phyloP scores from a whole-genome alignment of 371 early-diverging fungal genomes.

The Mortierella sp. region DNA sequence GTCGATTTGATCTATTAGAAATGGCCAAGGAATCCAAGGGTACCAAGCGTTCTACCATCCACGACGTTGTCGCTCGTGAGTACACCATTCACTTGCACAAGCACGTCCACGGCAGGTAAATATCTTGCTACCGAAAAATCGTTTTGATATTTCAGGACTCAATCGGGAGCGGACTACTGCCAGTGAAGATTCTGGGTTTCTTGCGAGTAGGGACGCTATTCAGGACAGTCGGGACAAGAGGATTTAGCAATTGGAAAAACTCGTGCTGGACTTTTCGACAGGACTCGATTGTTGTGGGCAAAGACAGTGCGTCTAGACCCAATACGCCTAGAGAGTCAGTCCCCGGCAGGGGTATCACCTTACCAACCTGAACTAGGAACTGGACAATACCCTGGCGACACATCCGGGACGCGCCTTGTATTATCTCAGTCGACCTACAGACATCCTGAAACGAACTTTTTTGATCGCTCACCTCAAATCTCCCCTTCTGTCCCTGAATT shows the following conservation, averaged over 20 bases:
- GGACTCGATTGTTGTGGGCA: too few relatives aligned
- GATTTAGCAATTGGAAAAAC: too few relatives aligned
- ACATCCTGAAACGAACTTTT: slow-evolving; percentile 38
- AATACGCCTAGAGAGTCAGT: too few relatives aligned
- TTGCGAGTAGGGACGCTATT: background rate
- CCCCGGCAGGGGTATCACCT: too few relatives aligned
- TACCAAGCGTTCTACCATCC: slow-evolving; percentile 73
- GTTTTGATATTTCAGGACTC: background rate
- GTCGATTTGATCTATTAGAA: slow-evolving; percentile 26
- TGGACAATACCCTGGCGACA: background rate
- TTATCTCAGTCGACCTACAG: background rate
- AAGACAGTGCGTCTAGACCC: too few relatives aligned
- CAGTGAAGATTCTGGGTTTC: too few relatives aligned
- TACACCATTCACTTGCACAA: slow-evolving; percentile 98
- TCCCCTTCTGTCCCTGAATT: background rate
- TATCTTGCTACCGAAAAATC: background rate
- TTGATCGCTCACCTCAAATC: slow-evolving; percentile 17
- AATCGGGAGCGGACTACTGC: background rate
- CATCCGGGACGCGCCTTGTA: background rate
- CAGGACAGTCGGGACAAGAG: too few relatives aligned
- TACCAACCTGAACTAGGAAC: too few relatives aligned
- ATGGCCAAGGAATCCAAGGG: slow-evolving; percentile 72
- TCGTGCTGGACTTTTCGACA: too few relatives aligned
- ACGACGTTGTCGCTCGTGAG: slow-evolving; percentile 90
- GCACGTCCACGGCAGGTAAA: slow-evolving; percentile 81